Conservation (phyloP, 2,329 filamentous ascomycete species). For the Aspergillus transmontanensis region DNA sequence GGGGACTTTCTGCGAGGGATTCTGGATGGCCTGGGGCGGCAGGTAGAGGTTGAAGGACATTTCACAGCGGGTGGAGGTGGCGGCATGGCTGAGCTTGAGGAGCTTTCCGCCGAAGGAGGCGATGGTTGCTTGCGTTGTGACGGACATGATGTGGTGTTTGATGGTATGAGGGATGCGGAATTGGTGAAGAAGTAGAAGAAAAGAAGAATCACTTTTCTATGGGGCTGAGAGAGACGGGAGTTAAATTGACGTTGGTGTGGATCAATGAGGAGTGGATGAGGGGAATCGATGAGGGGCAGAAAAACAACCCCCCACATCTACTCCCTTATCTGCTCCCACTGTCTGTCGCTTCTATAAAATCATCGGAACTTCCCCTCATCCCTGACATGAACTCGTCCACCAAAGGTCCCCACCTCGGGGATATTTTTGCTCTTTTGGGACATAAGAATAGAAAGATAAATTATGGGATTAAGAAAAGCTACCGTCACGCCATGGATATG, state of each 20-base stretch:
- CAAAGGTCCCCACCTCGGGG: slow-evolving; percentile 8
- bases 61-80: slow-evolving; percentile 75
- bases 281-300: neutral
- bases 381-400: neutral
- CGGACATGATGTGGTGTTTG: slow-evolving; percentile 62
- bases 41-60: slow-evolving; percentile 95
- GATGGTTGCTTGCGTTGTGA: slow-evolving; percentile 88
- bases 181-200: slow-evolving; percentile 6
- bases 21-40: slow-evolving; percentile 66
- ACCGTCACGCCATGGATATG: neutral
- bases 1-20: slow-evolving; percentile 66
- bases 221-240: neutral
- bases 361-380: slow-evolving; percentile 13
- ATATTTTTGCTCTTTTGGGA: slow-evolving; percentile 15
- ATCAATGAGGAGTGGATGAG: neutral
- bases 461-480: neutral
- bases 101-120: slow-evolving; percentile 91
- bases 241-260: neutral
- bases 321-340: neutral
- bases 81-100: slow-evolving; percentile 87
- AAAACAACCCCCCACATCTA: neutral
- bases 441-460: neutral
- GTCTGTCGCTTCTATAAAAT: neutral
- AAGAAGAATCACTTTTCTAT: slow-evolving; percentile 5
- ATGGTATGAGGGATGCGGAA: neutral